Evolutionary conservation across 2,329 filamentous ascomycete genomes (phyloP), one percentile per base, ranked within the genome.

Genomic region (Ophiocordyceps sinensis): DNA sequence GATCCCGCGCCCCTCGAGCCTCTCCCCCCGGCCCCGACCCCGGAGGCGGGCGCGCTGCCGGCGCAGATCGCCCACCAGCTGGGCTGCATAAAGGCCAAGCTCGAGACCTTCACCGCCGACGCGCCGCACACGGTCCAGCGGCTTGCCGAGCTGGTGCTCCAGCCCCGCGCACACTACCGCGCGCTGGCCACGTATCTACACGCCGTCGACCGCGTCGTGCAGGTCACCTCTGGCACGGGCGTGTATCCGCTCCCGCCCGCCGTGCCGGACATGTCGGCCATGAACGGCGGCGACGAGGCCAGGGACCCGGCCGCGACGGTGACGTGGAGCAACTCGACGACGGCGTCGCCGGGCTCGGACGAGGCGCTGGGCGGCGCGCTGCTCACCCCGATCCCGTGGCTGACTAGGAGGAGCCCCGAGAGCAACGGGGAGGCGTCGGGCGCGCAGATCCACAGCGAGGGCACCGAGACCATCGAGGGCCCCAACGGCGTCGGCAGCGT

Each of bases 91-190:
- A 70, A 63, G 32, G 60, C 61, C 6, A 77, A 79, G 14, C 67
- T 94, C 39, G 68, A 67, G 3, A 74, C 73, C 49, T 98, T 98
- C 60, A 57, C 74, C 19, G 66, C 68, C 3, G 75, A 83, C 51
- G 89, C 91, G 1, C 91, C 91, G 0, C 86, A 96, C 58, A 96
- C 91, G 3, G 75, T 95, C 46, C 91, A 98, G 63, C 82, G 91
- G 32, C 73, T 98, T 19, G 78, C 87, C 19, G 91, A 98, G 66
- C 79, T 96, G 28, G 67, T 94, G 5, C 68, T 94, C 30, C 63
- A 70, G 23, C 91, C 91, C 1, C 80, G 69, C 45, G 71, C 72
- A 42, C 83, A 94, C 61, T 95, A 96, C 65, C 77, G 75, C 45
- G 82, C 79, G 41, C 71, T 96, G 3, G 77, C 85, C 1, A 74